These are phyloP conservation scores for Chlorella ohadii DNA, from an alignment of 139 green algal species.

Conservation along the genomic window DNA sequence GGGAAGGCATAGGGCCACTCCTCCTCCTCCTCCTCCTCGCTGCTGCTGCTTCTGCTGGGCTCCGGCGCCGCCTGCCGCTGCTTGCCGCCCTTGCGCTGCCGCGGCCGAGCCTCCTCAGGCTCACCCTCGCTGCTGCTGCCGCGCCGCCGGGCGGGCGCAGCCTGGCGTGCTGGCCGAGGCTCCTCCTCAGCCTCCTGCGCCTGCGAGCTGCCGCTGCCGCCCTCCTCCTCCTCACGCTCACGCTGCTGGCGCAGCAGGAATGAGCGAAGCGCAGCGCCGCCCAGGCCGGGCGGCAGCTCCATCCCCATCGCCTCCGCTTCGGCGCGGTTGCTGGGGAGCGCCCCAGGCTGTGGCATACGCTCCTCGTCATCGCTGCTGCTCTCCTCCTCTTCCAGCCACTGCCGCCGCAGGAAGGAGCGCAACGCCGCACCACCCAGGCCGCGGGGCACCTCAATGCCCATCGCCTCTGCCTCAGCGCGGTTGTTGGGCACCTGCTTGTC, in stretches of 20 bases:
- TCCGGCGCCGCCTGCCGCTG: background rate
- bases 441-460: background rate
- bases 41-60: slow-evolving; percentile 2
- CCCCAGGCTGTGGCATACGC: no score
- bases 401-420: background rate
- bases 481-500: no score
- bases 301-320: no score
- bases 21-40: background rate
- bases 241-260: background rate
- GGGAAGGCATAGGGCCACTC: slow-evolving; percentile 9
- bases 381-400: background rate
- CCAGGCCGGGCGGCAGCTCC: background rate
- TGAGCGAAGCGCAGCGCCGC: slow-evolving; percentile 9
- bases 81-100: background rate
- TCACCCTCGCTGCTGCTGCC: no score
- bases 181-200: background rate
- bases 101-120: background rate
- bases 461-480: background rate
- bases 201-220: background rate
- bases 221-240: background rate
- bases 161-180: no score
- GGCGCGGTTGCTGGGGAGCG: no score
- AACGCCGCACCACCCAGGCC: slow-evolving; percentile 18
- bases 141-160: no score
- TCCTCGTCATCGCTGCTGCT: background rate